A percentile compares a stretch with the other conserved stretches of the same genome.
These are phyloP conservation scores for bread wheat (Triticum aestivum) DNA, from an alignment of 176 grass and related monocot genomes.

Conservation along the genomic window DNA sequence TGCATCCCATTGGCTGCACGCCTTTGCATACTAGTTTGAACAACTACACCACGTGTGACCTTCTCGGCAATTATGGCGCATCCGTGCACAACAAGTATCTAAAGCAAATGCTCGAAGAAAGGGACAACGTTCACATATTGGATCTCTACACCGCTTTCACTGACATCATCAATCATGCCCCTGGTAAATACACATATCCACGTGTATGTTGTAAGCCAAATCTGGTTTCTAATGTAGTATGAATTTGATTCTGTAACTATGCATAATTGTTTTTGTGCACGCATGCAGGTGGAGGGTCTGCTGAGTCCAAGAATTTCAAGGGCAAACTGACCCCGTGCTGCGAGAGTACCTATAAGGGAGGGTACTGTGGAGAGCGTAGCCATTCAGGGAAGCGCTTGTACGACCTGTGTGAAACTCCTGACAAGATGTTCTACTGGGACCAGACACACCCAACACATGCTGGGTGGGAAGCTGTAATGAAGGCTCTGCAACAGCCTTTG, in stretches of 20 bases:
- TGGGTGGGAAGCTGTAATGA: neutral
- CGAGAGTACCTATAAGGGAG: neutral
- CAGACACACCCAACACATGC: neutral
- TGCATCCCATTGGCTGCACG: constrained; percentile 37
- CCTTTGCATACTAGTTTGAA: neutral
- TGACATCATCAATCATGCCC: neutral
- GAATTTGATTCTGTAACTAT: neutral
- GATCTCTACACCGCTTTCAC: neutral
- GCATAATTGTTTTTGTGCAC: too few species aligned
- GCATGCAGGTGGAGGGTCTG: too few species aligned
- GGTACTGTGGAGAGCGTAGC: neutral
- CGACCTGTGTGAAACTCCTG: neutral
- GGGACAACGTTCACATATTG: neutral
- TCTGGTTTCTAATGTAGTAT: too few species aligned
- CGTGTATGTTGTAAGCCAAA: too few species aligned
- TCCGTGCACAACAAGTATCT: neutral
- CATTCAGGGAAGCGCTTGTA: neutral
- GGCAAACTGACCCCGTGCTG: neutral
- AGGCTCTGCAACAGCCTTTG: neutral
- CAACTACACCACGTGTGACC: constrained; percentile 25
- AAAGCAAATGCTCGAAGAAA: neutral
- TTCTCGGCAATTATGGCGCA: neutral
- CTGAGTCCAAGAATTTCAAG: too few species aligned
- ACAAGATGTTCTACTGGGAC: neutral
- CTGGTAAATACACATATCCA: neutral